Evolutionary conservation across 2,329 filamentous ascomycete species (phyloP).

Genomic region (Hortaea sp.): DNA sequence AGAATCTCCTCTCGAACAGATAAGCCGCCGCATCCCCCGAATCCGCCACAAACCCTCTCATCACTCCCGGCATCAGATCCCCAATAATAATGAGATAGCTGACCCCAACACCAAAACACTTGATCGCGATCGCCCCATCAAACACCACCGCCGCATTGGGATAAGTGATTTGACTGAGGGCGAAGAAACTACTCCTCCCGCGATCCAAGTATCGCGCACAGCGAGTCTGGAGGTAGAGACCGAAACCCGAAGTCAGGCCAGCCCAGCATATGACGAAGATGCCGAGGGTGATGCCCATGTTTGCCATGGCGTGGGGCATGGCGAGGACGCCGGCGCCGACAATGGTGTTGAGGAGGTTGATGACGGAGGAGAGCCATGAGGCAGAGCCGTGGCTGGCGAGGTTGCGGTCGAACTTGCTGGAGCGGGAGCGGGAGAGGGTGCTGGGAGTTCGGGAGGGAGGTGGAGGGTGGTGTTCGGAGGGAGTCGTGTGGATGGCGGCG

Average conservation of each 20-base stretch:
- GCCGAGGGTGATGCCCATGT: slow-evolving; percentile 87
- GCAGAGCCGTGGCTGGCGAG: slow-evolving; percentile 59
- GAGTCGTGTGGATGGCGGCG: slow-evolving; percentile 31
- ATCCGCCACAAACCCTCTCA: slow-evolving; percentile 58
- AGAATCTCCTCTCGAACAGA: slow-evolving; percentile 83
- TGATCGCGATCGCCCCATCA: slow-evolving; percentile 89
- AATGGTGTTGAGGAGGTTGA: slow-evolving; percentile 96
- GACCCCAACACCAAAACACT: slow-evolving; percentile 94
- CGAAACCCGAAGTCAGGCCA: slow-evolving; percentile 77
- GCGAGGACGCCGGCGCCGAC: slow-evolving; percentile 89
- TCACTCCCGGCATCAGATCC: slow-evolving; percentile 93
- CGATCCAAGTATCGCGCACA: slow-evolving; percentile 89
- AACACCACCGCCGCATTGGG: slow-evolving; percentile 93
- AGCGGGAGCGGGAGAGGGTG: slow-evolving; percentile 38
- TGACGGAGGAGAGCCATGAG: slow-evolving; percentile 79
- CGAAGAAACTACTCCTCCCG: slow-evolving; percentile 84
- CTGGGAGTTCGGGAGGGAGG: slow-evolving; percentile 31
- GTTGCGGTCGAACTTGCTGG: slow-evolving; percentile 54
- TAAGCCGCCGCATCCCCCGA: slow-evolving; percentile 56
- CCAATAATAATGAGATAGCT: slow-evolving; percentile 99
- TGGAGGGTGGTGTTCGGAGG: slow-evolving; percentile 28
- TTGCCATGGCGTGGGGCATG: slow-evolving; percentile 89
- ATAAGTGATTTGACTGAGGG: slow-evolving; percentile 93
- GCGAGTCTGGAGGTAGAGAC: slow-evolving; percentile 85
- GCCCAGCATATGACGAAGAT: slow-evolving; percentile 83